Conservation (phyloP, 768 basidiomycete species). For the Boletellus sp. region DNA sequence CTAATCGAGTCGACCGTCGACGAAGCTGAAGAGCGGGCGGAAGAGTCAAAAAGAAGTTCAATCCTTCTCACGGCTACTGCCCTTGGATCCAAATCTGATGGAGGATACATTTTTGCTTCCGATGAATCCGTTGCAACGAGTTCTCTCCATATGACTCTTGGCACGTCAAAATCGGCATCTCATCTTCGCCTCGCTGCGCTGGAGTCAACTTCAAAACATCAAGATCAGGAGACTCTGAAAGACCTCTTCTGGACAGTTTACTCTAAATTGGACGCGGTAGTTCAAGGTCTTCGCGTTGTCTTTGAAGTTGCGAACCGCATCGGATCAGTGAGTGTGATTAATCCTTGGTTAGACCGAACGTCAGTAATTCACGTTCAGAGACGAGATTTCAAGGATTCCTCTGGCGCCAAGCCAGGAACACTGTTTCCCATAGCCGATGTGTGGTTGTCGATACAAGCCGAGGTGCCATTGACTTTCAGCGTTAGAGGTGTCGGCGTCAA, state of each 20-base stretch:
- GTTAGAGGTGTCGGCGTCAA: background rate
- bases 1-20: slow-evolving; percentile 84
- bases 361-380: slow-evolving; percentile 45
- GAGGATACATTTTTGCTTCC: slow-evolving; percentile 48
- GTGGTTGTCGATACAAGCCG: slow-evolving; percentile 84
- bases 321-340: slow-evolving; percentile 64
- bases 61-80: slow-evolving; percentile 33
- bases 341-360: background rate
- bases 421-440: slow-evolving; percentile 83
- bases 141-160: slow-evolving; percentile 25
- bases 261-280: slow-evolving; percentile 91
- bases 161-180: slow-evolving; percentile 42
- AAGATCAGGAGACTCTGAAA: slow-evolving; percentile 79
- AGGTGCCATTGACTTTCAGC: slow-evolving; percentile 46
- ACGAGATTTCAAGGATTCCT: slow-evolving; percentile 86
- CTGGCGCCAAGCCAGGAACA: slow-evolving; percentile 69
- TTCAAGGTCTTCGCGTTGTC: slow-evolving; percentile 84
- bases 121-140: slow-evolving; percentile 15
- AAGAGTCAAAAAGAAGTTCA: slow-evolving; percentile 62
- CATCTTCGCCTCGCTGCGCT: slow-evolving; percentile 65
- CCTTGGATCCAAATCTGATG: slow-evolving; percentile 44
- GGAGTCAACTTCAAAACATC: slow-evolving; percentile 66
- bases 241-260: slow-evolving; percentile 98
- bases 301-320: slow-evolving; percentile 91
- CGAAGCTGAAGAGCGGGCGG: slow-evolving; percentile 88